Conservation (phyloP, 345 rosid species). For the Eucalyptus marginata region DNA sequence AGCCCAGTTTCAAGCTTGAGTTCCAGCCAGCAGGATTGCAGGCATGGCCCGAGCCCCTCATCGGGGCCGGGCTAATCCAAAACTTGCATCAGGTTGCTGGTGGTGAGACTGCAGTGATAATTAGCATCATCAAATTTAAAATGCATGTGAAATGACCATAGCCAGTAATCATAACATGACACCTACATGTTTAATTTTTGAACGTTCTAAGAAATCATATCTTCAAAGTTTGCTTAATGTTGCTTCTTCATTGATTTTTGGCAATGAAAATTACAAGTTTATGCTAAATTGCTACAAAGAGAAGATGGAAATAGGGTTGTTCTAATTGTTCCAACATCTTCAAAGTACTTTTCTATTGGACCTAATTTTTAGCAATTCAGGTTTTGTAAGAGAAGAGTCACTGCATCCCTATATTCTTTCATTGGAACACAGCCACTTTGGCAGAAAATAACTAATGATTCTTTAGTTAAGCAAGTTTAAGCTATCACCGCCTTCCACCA, state of each 20-base stretch:
- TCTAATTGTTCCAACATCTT: neutral
- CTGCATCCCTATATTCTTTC: neutral
- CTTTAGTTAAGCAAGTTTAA: neutral
- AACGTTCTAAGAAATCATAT: neutral
- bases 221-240: neutral
- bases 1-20: neutral
- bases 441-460: neutral
- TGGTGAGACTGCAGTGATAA: slow-evolving; percentile 22
- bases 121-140: neutral
- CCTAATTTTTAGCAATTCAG: neutral
- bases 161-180: neutral
- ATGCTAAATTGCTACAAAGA: neutral
- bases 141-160: neutral
- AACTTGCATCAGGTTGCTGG: slow-evolving; percentile 65
- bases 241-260: neutral
- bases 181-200: neutral
- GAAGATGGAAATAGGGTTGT: neutral
- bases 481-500: neutral
- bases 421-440: neutral
- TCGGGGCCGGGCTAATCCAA: slow-evolving; percentile 90
- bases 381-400: neutral
- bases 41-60: slow-evolving; percentile 94
- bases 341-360: neutral
- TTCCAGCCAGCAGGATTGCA: slow-evolving; percentile 45
- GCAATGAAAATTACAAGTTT: neutral